These are phyloP conservation scores for Aspergillus viridinutans DNA, from an alignment of 2,329 filamentous ascomycete species.

Conservation along the genomic window DNA sequence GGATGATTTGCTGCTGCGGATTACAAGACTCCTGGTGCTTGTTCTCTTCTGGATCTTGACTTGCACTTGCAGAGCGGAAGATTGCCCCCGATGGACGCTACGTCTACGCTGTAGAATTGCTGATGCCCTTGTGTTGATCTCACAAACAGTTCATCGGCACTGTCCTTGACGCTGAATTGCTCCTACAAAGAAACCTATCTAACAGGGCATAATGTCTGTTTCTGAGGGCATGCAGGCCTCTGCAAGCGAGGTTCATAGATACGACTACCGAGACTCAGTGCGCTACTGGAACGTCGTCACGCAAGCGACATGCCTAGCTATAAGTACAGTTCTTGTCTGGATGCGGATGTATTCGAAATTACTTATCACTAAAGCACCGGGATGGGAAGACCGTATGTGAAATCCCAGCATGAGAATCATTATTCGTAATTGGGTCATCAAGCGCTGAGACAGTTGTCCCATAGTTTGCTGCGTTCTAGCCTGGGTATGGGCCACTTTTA, in stretches of 20 bases:
- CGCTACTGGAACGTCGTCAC: slow-evolving; percentile 16
- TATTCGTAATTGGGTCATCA: not conserved
- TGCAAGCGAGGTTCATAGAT: not conserved
- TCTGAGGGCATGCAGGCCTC: not conserved
- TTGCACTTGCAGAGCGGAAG: not conserved
- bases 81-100: not conserved
- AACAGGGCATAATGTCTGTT: not conserved
- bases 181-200: not conserved
- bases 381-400: slow-evolving; percentile 22
- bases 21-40: not conserved
- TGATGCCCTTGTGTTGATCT: not conserved
- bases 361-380: slow-evolving; percentile 18
- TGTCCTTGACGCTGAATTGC: not conserved
- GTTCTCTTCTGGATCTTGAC: not conserved
- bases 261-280: slow-evolving; percentile 9
- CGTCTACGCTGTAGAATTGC: not conserved
- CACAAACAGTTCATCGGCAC: not conserved
- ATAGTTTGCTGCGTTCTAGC: slow-evolving; percentile 17
- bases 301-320: slow-evolving; percentile 13
- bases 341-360: slow-evolving; percentile 25
- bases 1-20: not conserved
- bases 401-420: not conserved
- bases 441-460: not conserved
- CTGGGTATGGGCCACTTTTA: slow-evolving; percentile 12
- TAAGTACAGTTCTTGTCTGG: slow-evolving; percentile 15